phyloP scores from a whole-genome alignment of 768 basidiomycete species.

The Xerocomus brunneocitrinus region DNA sequence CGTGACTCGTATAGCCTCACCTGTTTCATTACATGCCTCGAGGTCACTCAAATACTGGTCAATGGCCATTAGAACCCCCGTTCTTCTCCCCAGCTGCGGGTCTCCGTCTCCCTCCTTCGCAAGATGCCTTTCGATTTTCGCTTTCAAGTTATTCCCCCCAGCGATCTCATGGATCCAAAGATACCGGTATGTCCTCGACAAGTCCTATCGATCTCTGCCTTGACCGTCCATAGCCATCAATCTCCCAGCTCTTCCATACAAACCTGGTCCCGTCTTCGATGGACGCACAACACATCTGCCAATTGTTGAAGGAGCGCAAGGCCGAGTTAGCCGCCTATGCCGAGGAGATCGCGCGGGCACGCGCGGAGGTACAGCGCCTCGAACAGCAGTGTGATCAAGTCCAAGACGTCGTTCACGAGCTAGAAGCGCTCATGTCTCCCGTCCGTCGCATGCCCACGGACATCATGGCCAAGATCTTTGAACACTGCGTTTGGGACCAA shows the following conservation, averaged over 20 bases:
- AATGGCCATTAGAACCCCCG: background rate
- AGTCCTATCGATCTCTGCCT: background rate
- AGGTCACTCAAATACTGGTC: background rate
- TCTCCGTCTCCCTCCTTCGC: background rate
- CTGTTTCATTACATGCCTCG: background rate
- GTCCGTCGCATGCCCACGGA: constrained; percentile 31
- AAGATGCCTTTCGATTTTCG: background rate
- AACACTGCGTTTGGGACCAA: constrained; percentile 17
- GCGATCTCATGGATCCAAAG: constrained; percentile 10
- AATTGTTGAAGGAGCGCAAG: constrained; percentile 17
- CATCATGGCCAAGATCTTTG: constrained; percentile 26
- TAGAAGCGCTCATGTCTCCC: constrained; percentile 27
- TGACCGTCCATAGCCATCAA: constrained; percentile 16
- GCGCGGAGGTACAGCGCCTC: constrained; percentile 17
- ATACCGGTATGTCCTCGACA: constrained; percentile 21
- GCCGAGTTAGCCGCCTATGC: constrained; percentile 10
- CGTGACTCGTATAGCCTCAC: background rate
- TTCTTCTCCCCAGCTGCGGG: background rate
- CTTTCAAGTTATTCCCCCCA: background rate
- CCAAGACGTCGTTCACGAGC: constrained; percentile 17
- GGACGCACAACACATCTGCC: constrained; percentile 16
- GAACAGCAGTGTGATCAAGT: constrained; percentile 13
- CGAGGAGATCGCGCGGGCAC: constrained; percentile 19
- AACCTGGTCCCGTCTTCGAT: constrained; percentile 25
- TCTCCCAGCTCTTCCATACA: constrained; percentile 26